phyloP scores from a whole-genome alignment of 139 green algal genomes.

The Chlorella sp. region DNA sequence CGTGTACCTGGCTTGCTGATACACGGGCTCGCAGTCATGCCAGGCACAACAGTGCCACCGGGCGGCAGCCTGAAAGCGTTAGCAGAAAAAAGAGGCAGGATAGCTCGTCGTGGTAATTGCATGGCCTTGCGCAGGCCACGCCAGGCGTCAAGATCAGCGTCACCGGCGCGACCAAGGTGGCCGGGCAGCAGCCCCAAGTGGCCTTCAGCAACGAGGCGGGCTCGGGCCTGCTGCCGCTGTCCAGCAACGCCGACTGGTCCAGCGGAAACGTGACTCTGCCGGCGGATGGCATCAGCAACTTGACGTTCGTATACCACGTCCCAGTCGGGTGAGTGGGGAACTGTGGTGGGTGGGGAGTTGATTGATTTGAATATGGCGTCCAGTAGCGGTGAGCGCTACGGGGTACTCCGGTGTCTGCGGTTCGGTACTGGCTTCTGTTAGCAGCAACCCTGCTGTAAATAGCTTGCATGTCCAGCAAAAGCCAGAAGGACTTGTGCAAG shows the following conservation, averaged over 20 bases:
- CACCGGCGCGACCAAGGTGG: conserved; percentile 11
- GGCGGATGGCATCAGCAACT: conserved; percentile 16
- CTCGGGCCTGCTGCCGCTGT: background rate
- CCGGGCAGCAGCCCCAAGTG: background rate
- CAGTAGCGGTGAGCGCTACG: too few relatives aligned
- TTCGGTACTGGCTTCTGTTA: too few relatives aligned
- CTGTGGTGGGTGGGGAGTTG: too few relatives aligned
- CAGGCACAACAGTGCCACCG: background rate
- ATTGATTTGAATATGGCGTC: too few relatives aligned
- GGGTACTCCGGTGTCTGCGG: too few relatives aligned
- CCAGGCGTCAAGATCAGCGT: conserved; percentile 16
- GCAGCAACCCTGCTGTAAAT: too few relatives aligned
- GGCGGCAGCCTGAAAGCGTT: background rate
- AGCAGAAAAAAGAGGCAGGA: background rate
- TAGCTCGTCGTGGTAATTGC: background rate
- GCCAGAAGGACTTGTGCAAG: too few relatives aligned
- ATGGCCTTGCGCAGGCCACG: background rate
- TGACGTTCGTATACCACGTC: conserved; percentile 26
- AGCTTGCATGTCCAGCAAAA: too few relatives aligned
- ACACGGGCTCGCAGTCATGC: background rate
- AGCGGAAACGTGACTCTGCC: conserved; percentile 21
- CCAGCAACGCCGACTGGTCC: conserved; percentile 3
- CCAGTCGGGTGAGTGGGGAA: too few relatives aligned
- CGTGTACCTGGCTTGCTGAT: too few relatives aligned
- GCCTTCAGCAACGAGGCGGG: background rate